Base-by-base conservation (phyloP, 345 rosid species). In the Citrus unshiu region DNA sequence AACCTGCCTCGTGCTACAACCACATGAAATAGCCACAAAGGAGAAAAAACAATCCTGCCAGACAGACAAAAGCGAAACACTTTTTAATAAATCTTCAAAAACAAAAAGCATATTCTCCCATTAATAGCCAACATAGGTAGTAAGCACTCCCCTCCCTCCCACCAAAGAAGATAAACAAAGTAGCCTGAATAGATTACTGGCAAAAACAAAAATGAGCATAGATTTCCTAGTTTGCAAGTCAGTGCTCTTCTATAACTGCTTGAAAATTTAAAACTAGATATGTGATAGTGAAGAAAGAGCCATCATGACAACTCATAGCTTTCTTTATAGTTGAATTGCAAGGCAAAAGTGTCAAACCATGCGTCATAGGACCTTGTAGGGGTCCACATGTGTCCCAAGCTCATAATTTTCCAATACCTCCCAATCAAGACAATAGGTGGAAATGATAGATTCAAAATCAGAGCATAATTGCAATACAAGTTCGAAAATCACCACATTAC, bases 1-100 rank as follows among this genome's bases (percentile, higher is more conserved):
- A 95, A 93, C 85, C 97, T 88, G 76, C 97, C 95, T 35, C 97
- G 92, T 22, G 98, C 93, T 71, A 86, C 90, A 34, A 89, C 93
- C n/a, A 82, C 88, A 83, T 93, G 98, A 89, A 95, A 95, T 63
- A 93, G 58, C 98, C 93, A 92, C 24, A 93, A 79, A 60, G 98
- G 95, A 78, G 90, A 77, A 82, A 92, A 93, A 77, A 90, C 70
- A 76, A 82, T 74, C 98, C 98, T 95, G 90, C 85, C 70, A 40
- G 70, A 83, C 22, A 77, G 76, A 27, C 7, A 79, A 24, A 71
- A 10, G 29, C 51, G 25, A 70, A 57, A 68, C 54, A 46, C 18
- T 46, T 16, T 39, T 56, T 51, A 72, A 69, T 22, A 78, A 51
- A 60, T 24, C 57, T 14, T 57, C 60, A 46, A 37, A 29, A 34